phyloP scores from a whole-genome alignment of 495 filamentous ascomycete genomes.

The Podospora conica region DNA sequence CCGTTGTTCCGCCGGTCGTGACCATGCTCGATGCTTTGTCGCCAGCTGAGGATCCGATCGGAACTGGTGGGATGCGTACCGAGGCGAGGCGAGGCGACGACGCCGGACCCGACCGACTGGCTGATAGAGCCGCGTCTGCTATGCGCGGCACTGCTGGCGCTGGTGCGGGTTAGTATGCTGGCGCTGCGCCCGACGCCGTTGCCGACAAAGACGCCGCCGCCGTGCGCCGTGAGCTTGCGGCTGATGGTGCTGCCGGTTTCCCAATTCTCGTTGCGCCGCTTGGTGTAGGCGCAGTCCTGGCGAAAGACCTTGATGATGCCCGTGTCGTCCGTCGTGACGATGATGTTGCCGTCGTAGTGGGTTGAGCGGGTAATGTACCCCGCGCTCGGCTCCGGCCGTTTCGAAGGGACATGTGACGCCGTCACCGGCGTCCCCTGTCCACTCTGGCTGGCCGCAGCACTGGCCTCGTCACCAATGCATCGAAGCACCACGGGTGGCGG shows the following conservation, averaged over 20 bases:
- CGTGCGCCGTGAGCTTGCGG: conserved; percentile 52
- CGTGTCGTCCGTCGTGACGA: conserved; percentile 82
- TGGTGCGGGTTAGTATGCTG: conserved; percentile 51
- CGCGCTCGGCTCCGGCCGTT: conserved; percentile 45
- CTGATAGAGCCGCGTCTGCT: conserved; percentile 50
- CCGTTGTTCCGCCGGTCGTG: conserved; percentile 28
- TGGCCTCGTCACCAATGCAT: conserved; percentile 57
- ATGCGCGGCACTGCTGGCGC: conserved; percentile 46
- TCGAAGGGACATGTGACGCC: conserved; percentile 20
- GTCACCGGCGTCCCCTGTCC: conserved; percentile 23
- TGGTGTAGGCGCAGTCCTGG: conserved; percentile 75
- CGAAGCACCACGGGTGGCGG: conserved; percentile 85
- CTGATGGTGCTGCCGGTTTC: conserved; percentile 73
- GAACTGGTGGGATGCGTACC: conserved; percentile 42
- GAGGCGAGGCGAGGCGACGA: conserved; percentile 36
- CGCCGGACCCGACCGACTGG: conserved; percentile 14
- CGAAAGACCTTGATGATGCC: conserved; percentile 91
- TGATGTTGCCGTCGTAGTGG: conserved; percentile 83
- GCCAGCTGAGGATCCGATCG: conserved; percentile 89
- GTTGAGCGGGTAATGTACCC: conserved; percentile 66
- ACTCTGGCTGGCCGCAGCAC: conserved; percentile 28
- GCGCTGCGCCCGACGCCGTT: conserved; percentile 55
- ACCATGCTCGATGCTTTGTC: conserved; percentile 60
- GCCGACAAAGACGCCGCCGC: conserved; percentile 35
- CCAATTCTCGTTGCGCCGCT: conserved; percentile 55